Evolutionary conservation across 495 filamentous ascomycete species (phyloP).

Genomic region (Hyphodiscus hymeniophilus): DNA sequence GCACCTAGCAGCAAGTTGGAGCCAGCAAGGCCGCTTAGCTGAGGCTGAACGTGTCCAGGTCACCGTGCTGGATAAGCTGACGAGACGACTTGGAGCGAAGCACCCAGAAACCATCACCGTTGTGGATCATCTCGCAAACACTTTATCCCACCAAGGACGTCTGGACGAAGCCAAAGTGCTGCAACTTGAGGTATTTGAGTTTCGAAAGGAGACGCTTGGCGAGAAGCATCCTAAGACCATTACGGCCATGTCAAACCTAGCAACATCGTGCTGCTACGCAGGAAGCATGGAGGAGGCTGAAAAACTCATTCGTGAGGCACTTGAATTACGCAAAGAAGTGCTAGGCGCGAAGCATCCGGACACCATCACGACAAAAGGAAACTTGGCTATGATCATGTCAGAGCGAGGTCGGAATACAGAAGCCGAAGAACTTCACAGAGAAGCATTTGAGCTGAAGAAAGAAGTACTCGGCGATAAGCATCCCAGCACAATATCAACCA

Average conservation of each 20-base stretch:
- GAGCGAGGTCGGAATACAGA: conserved; percentile 20
- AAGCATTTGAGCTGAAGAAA: conserved; percentile 19
- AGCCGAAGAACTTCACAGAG: conserved; percentile 24
- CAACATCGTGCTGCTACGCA: conserved; percentile 19
- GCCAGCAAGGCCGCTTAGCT: conserved; percentile 6
- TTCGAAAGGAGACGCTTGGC: conserved; percentile 21
- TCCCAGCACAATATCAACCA: conserved; percentile 26
- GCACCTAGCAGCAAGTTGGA: conserved; percentile 22
- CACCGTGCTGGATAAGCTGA: conserved; percentile 4
- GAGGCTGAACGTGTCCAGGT: conserved; percentile 24
- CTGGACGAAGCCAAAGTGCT: conserved; percentile 26
- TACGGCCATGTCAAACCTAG: conserved; percentile 24
- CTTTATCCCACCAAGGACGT: conserved; percentile 18
- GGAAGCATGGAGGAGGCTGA: conserved; percentile 28
- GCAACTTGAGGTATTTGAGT: conserved; percentile 20
- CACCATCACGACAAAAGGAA: conserved; percentile 24
- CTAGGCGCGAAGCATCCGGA: conserved; percentile 18
- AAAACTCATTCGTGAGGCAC: conserved; percentile 15
- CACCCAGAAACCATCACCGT: conserved; percentile 23
- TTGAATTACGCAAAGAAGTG: conserved; percentile 11
- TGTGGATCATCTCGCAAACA: conserved; percentile 22
- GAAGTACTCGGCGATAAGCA: conserved; percentile 26
- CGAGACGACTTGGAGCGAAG: conserved; percentile 8
- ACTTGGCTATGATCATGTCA: conserved; percentile 18
- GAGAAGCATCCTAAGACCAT: conserved; percentile 28